Evolutionary conservation across 2,329 filamentous ascomycete species (phyloP).

Genomic region (Colletotrichum salicis): DNA sequence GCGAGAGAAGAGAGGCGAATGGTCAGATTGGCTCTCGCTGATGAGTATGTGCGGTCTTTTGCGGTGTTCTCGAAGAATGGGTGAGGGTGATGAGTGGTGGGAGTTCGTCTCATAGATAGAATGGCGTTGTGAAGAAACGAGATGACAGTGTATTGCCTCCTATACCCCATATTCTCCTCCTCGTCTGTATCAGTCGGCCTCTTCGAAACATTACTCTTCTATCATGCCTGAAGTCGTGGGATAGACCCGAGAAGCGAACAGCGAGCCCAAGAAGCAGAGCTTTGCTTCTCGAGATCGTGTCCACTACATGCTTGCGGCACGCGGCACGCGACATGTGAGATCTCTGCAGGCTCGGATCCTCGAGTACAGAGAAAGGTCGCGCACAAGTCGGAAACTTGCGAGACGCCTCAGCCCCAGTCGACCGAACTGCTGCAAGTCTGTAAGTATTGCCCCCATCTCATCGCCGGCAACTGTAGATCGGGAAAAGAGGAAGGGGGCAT

Average conservation of each 20-base stretch:
- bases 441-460: neutral
- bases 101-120: constrained; percentile 25
- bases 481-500: neutral
- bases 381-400: neutral
- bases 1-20: neutral
- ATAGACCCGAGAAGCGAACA: neutral
- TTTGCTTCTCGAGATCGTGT: neutral
- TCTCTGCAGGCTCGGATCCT: neutral
- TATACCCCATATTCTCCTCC: neutral
- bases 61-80: constrained; percentile 5
- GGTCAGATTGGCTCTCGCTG: neutral
- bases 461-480: neutral
- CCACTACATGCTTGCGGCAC: neutral
- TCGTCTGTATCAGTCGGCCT: neutral
- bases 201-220: neutral
- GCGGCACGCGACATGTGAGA: neutral
- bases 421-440: neutral
- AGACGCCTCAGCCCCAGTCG: neutral
- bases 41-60: neutral
- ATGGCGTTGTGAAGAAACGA: constrained; percentile 9
- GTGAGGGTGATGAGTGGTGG: neutral
- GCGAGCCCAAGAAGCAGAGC: neutral
- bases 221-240: neutral
- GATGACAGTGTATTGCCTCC: constrained; percentile 9
- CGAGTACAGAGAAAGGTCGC: neutral